Evolutionary conservation across 2,329 filamentous ascomycete genomes (phyloP), one percentile per base, ranked within the genome.

Genomic region (Fusarium fracticaudum): DNA sequence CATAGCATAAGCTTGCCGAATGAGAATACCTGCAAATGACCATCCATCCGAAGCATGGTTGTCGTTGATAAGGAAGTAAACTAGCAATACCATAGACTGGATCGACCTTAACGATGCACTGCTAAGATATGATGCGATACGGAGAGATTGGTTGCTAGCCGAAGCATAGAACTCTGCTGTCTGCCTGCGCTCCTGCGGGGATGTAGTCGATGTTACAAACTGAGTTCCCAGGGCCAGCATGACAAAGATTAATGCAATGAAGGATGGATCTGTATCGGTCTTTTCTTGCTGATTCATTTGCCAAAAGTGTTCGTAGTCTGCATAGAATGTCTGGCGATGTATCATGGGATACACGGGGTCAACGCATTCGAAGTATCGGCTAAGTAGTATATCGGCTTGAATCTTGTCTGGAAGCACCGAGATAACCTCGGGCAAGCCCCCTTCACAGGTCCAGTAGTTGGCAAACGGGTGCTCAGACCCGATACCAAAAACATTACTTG

Each of bases 61-160:
- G 81, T 96, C 93, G 77, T 96, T 96, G 84, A 95, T 95, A 41
- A 96, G 85, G 76, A 96, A 96, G 79, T 95, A 95, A 1, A 91
- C 91, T 67, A 95, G 91, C 64, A 96, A 83, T 1, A 95, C 91
- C 93, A 95, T 95, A 50, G 93, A 90, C 81, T 94, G 92, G 38
- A 95, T 90, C 3, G 92, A 93, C 31, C 90, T 86, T 57, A 94
- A 86, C 0, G 92, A 93, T 5, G 93, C 92, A 50, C 90, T 90
- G 80, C 93, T 95, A 7, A 95, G 86, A 77, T 95, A 96, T 0
- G 92, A 94, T 64, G 90, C 92, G 78, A 95, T 89, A 6, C 93
- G 88, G 48, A 96, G 83, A 0, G 93, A 91, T 81, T 95, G 93
- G 76, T 95, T 94, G 51, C 92, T 91, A 10, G 93, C 93, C 12